Conservation (phyloP, 495 filamentous ascomycete genomes). For the Penicillium paradoxum region DNA sequence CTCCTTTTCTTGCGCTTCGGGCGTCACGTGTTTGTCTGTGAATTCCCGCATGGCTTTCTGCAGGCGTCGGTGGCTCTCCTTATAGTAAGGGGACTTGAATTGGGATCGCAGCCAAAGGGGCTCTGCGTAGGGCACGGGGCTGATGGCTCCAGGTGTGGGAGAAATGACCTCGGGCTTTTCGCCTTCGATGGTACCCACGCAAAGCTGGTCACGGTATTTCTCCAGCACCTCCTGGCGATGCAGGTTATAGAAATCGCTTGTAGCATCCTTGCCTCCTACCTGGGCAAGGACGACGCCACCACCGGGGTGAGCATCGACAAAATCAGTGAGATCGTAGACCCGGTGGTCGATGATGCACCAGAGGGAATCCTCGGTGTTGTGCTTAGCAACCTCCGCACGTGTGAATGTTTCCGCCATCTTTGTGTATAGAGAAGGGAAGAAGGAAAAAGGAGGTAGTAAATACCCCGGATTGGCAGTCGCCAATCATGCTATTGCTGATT, state of each 20-base stretch:
- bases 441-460: background rate
- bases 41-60: conserved; percentile 71
- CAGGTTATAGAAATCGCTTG: conserved; percentile 51
- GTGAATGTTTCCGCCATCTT: conserved; percentile 33
- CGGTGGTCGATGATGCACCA: conserved; percentile 57
- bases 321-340: conserved; percentile 57
- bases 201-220: conserved; percentile 65
- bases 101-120: conserved; percentile 72
- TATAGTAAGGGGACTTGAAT: conserved; percentile 82
- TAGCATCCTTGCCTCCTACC: conserved; percentile 54
- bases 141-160: conserved; percentile 66
- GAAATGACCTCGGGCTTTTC: conserved; percentile 71
- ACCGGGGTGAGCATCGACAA: conserved; percentile 56
- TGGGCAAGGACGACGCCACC: conserved; percentile 51
- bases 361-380: conserved; percentile 50
- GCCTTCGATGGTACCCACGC: conserved; percentile 67
- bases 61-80: conserved; percentile 65
- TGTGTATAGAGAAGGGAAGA: background rate
- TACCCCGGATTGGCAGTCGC: conserved; percentile 7
- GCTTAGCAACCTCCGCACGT: conserved; percentile 47
- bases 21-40: conserved; percentile 62
- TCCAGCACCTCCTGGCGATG: conserved; percentile 62
- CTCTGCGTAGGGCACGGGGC: conserved; percentile 74
- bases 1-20: conserved; percentile 78
- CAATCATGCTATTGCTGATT: conserved; percentile 6